Conservation (phyloP, 2,329 filamentous ascomycete species). For the Fusarium algeriense region DNA sequence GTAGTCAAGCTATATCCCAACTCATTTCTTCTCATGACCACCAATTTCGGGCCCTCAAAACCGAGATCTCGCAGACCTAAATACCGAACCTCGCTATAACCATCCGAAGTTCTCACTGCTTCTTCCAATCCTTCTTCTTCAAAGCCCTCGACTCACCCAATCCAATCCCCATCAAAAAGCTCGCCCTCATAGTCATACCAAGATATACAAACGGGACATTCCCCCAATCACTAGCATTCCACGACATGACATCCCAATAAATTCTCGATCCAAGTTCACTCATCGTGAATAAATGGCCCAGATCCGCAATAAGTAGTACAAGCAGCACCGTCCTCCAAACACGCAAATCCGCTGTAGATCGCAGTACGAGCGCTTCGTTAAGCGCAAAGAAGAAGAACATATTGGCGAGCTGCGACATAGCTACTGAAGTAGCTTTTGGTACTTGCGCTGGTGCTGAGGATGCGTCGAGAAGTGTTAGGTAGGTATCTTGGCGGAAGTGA, state of each 20-base stretch:
- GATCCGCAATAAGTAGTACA: conserved; percentile 78
- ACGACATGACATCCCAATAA: conserved; percentile 72
- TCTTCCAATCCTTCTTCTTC: conserved; percentile 45
- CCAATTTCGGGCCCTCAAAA: conserved; percentile 29
- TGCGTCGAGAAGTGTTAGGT: conserved; percentile 74
- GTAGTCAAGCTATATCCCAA: conserved; percentile 14
- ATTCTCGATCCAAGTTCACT: conserved; percentile 67
- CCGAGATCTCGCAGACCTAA: conserved; percentile 27
- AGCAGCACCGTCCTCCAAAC: conserved; percentile 79
- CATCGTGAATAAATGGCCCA: conserved; percentile 80
- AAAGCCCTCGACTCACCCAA: conserved; percentile 50
- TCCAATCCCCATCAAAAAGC: conserved; percentile 70
- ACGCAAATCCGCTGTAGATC: conserved; percentile 73
- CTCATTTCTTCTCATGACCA: conserved; percentile 5
- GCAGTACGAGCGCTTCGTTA: conserved; percentile 81
- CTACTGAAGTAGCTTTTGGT: conserved; percentile 72
- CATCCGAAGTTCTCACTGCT: conserved; percentile 19
- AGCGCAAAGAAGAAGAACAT: conserved; percentile 82
- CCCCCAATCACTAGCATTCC: conserved; percentile 77
- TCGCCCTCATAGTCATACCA: conserved; percentile 69
- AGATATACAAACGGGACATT: conserved; percentile 79
- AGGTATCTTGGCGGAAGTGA: conserved; percentile 64
- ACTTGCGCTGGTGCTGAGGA: conserved; percentile 58
- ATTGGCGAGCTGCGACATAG: conserved; percentile 81
- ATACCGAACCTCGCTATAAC: conserved; percentile 15